Evolutionary conservation across 331 rosid genomes (phyloP).

Genomic region (Malus hybrid): DNA sequence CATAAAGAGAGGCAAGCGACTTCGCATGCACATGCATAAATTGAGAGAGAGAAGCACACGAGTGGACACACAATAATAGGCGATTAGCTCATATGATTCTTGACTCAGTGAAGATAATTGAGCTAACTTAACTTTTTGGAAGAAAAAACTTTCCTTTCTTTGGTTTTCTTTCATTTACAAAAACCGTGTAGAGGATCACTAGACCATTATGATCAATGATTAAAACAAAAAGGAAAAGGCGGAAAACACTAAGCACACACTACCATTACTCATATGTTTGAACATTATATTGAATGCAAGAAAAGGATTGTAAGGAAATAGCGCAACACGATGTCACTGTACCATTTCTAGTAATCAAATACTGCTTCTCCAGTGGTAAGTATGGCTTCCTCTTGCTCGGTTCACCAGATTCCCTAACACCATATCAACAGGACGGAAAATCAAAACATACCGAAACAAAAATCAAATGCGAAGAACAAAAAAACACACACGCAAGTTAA

Average conservation of each 20-base stretch:
- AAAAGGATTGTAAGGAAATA: neutral
- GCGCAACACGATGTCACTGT: neutral
- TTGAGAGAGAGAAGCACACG: neutral
- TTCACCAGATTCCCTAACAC: constrained; percentile 87
- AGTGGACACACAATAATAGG: neutral
- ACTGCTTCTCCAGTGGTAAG: constrained; percentile 79
- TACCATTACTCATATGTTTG: neutral
- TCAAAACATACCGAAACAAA: neutral
- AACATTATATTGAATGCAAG: neutral
- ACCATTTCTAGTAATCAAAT: constrained; percentile 91
- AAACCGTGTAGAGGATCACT: neutral
- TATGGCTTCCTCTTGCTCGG: constrained; percentile 85
- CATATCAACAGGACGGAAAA: neutral
- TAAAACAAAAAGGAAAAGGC: neutral
- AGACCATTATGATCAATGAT: neutral
- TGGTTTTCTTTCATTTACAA: neutral
- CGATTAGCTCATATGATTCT: neutral
- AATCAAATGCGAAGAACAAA: neutral
- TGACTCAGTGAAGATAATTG: neutral
- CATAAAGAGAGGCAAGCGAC: neutral
- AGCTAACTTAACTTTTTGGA: neutral
- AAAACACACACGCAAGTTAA: neutral
- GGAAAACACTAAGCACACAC: neutral
- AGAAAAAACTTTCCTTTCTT: neutral
- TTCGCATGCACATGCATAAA: neutral